Evolutionary conservation across 164 flowering plant genomes (phyloP).

Genomic region (Annona cherimola): DNA sequence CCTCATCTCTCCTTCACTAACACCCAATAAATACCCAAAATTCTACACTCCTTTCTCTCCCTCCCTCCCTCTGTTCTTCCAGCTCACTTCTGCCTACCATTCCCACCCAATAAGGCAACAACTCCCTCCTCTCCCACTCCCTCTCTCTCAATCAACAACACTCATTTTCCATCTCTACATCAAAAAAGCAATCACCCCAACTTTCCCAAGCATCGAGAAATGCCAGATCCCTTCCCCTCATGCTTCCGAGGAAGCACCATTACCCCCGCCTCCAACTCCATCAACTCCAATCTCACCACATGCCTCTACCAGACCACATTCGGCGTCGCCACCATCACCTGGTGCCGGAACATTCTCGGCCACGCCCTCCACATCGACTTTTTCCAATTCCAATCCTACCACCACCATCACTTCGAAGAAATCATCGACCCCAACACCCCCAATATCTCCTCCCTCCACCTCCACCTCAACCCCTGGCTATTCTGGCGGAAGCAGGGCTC

Average conservation of each 20-base stretch:
- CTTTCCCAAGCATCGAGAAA: too few species aligned
- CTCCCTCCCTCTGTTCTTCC: background rate
- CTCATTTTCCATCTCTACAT: background rate
- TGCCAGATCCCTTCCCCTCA: conserved; percentile 30
- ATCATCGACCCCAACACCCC: background rate
- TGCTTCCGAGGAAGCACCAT: conserved; percentile 35
- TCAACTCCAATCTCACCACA: conserved; percentile 49
- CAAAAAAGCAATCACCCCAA: background rate
- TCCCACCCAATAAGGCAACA: background rate
- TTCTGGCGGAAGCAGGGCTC: conserved; percentile 66
- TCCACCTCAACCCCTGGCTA: conserved; percentile 52
- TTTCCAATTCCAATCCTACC: conserved; percentile 15
- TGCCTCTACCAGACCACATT: conserved; percentile 55
- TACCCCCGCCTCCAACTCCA: conserved; percentile 9
- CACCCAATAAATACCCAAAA: background rate
- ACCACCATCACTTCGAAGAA: conserved; percentile 15
- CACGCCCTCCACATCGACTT: conserved; percentile 49
- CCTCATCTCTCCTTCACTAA: background rate
- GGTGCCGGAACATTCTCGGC: conserved; percentile 57
- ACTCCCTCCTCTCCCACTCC: background rate
- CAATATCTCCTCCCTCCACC: conserved; percentile 26
- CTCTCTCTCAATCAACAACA: background rate
- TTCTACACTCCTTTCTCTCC: background rate
- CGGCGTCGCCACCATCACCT: conserved; percentile 64
- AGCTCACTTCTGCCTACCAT: background rate